Conservation (phyloP, 139 green algal species). For the Trebouxia sp. region DNA sequence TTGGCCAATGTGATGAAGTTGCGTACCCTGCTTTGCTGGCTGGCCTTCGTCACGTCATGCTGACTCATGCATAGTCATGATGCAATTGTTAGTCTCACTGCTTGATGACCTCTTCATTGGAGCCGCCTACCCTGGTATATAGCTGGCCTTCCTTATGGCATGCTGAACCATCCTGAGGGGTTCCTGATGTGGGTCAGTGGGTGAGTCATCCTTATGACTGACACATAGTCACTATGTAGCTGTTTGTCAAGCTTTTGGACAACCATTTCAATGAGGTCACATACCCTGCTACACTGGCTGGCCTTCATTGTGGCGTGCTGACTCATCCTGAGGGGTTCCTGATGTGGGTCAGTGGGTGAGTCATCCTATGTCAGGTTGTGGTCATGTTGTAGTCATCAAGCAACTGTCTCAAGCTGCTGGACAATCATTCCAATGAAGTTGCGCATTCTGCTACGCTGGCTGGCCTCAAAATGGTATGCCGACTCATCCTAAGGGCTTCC, state of each 20-base stretch:
- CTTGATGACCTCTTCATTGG: neutral
- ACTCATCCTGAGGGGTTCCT: neutral
- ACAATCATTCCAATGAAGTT: conserved; percentile 81
- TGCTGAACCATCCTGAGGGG: neutral
- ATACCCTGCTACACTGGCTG: neutral
- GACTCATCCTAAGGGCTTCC: conserved; percentile 37
- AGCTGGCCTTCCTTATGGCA: neutral
- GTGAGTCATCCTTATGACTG: too few relatives aligned
- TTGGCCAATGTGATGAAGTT: too few relatives aligned
- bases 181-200: neutral
- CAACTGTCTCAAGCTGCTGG: conserved; percentile 74
- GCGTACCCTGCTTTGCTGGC: too few relatives aligned
- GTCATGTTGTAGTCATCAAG: too few relatives aligned
- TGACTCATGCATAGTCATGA: too few relatives aligned
- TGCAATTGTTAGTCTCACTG: neutral
- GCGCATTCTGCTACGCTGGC: conserved; percentile 86
- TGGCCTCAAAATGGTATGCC: conserved; percentile 58
- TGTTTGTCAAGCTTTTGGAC: neutral
- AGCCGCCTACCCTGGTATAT: neutral
- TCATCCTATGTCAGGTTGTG: too few relatives aligned
- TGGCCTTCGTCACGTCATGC: too few relatives aligned
- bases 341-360: too few relatives aligned
- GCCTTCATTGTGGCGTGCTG: neutral
- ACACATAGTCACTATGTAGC: too few relatives aligned
- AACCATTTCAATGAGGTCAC: neutral